phyloP scores from a whole-genome alignment of 352 stramenopile species.

The Globisporangium abappressorium region DNA sequence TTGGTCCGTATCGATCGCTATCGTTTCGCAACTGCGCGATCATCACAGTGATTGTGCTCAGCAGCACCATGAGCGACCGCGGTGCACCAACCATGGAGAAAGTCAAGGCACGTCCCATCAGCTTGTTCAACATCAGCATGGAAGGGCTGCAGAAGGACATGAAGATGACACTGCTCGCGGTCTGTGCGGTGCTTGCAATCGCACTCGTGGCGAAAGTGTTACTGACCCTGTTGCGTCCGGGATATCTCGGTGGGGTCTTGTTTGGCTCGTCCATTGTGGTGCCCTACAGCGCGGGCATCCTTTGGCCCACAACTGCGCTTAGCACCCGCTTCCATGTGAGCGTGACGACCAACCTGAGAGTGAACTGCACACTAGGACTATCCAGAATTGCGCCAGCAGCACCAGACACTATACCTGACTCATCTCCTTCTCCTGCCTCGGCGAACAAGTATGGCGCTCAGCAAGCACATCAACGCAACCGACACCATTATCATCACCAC shows the following conservation, averaged over 20 bases:
- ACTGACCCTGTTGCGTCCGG: conserved; percentile 1
- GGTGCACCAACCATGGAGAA: not conserved
- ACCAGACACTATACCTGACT: not conserved
- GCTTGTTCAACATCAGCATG: conserved; percentile 18
- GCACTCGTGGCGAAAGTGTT: conserved; percentile 9
- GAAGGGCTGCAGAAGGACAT: conserved; percentile 18
- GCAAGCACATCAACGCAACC: not conserved
- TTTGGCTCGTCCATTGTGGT: conserved; percentile 14
- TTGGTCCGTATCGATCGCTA: conserved; percentile 27
- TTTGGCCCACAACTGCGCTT: conserved; percentile 19
- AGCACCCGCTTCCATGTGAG: conserved; percentile 10
- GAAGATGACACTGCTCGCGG: conserved; percentile 20
- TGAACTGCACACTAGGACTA: not conserved
- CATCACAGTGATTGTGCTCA: conserved; percentile 9
- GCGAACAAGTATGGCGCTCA: not conserved
- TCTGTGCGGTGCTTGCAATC: conserved; percentile 10
- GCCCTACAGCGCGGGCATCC: conserved; percentile 15
- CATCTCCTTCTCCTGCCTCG: not conserved
- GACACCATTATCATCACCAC: not conserved
- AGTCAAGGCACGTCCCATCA: conserved; percentile 5
- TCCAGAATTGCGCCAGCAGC: not conserved
- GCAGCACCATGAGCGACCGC: not conserved
- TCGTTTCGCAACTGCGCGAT: conserved; percentile 19
- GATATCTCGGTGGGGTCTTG: conserved; percentile 5
- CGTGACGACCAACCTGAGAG: not conserved